These are phyloP conservation scores for Candida xiaguanensis DNA, from an alignment of 805 yeast species.

Conservation along the genomic window DNA sequence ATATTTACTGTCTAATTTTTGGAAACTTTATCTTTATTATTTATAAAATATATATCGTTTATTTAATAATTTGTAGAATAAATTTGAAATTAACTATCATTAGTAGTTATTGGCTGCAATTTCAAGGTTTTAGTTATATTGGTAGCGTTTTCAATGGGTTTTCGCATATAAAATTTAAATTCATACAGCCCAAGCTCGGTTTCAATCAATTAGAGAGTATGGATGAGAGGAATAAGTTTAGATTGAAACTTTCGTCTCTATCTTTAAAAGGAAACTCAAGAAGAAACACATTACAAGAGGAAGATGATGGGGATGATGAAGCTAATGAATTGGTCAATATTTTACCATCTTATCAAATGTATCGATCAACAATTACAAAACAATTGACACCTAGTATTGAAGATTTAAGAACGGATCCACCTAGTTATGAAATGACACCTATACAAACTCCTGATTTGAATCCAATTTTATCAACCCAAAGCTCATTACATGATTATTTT, in stretches of 20 bases:
- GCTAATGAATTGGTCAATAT: slow-evolving; percentile 31
- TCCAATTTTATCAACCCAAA: slow-evolving; percentile 6
- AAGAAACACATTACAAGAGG: slow-evolving; percentile 3
- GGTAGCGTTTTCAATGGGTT: not conserved
- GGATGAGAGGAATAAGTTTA: slow-evolving; percentile 18
- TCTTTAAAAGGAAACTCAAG: slow-evolving; percentile 5
- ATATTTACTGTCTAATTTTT: too few species aligned
- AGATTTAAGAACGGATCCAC: slow-evolving; percentile 27
- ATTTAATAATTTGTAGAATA: too few species aligned
- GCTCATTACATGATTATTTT: slow-evolving; percentile 17
- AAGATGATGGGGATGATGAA: slow-evolving; percentile 10
- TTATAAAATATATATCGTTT: too few species aligned
- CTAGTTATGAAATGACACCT: slow-evolving; percentile 30
- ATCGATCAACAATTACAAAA: slow-evolving; percentile 34
- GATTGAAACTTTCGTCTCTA: slow-evolving; percentile 17
- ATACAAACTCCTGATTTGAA: slow-evolving; percentile 10
- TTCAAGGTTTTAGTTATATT: not conserved
- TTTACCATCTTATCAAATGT: slow-evolving; percentile 40
- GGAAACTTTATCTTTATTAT: too few species aligned
- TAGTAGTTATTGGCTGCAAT: too few species aligned
- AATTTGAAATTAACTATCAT: too few species aligned
- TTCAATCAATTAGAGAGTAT: slow-evolving; percentile 5
- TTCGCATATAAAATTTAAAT: too few species aligned
- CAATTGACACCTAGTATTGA: slow-evolving; percentile 29
- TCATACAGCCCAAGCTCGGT: not conserved